Percentiles rank a stretch among this genome's conserved stretches.
Evolutionary conservation across 768 basidiomycete species (phyloP).

Genomic region (Kwoniella europaea): DNA sequence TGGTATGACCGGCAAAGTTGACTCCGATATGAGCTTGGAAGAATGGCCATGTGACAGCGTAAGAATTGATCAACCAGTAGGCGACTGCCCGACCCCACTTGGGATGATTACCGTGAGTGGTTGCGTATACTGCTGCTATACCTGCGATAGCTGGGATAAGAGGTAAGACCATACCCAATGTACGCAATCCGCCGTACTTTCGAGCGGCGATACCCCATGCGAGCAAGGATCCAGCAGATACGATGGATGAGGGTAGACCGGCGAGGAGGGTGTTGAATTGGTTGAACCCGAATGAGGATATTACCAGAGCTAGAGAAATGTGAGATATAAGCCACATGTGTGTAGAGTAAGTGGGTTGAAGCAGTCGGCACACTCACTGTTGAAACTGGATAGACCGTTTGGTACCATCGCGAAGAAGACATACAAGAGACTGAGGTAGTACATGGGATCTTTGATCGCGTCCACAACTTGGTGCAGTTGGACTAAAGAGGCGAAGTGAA

Average conservation of each 20-base stretch:
- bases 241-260: constrained; percentile 25
- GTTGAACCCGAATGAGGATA: constrained; percentile 26
- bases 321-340: not conserved
- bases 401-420: constrained; percentile 28
- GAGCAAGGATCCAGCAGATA: constrained; percentile 27
- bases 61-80: constrained; percentile 36
- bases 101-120: constrained; percentile 31
- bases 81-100: constrained; percentile 32
- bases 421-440: constrained; percentile 27
- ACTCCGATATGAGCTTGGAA: constrained; percentile 26
- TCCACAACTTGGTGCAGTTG: constrained; percentile 30
- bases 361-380: constrained; percentile 19
- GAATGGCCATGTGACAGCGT: constrained; percentile 32
- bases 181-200: constrained; percentile 28
- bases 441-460: constrained; percentile 29
- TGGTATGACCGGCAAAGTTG: constrained; percentile 34
- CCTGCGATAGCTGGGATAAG: constrained; percentile 34
- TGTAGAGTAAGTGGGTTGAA: too few species aligned
- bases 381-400: constrained; percentile 35
- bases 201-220: constrained; percentile 25
- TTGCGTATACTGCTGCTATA: constrained; percentile 32
- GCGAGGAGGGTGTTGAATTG: constrained; percentile 26
- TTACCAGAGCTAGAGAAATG: constrained; percentile 9
- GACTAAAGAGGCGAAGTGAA: constrained; percentile 10
- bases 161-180: constrained; percentile 32